Base-by-base conservation (phyloP, 495 filamentous ascomycete species). In the Penicillium longicatenatum region DNA sequence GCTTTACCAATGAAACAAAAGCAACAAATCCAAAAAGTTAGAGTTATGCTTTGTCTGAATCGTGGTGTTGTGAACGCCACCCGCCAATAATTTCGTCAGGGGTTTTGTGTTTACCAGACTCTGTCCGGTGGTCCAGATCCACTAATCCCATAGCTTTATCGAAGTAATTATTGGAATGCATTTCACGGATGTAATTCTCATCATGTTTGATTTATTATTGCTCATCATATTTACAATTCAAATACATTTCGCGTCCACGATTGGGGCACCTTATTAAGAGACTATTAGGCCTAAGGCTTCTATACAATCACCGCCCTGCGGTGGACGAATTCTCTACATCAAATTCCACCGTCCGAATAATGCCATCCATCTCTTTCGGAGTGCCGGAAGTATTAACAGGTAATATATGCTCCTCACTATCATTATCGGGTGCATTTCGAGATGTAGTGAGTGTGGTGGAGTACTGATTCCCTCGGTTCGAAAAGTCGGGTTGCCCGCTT, bases 331-430 rank as follows among this genome's bases (percentile, higher is more conserved):
- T 66, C 45, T 70, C 61, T 45, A 73, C 59, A 44, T 73, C 63
- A 41, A 73, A 71, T 44, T 71, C 68, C 12, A 73, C 63, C 2
- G 70, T 73, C 14, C 61, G 68, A 30, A 71, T 50, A 26, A 73
- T 73, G 6, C 68, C 70, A 39, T 54, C 55, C 22, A 21, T 19
- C 22, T 66, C 65, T 33, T 41, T 65, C 22, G 54, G 46, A 52
- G 17, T 37, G 17, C 21, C 45, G 17, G 39, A 39, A 9, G 21
- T 26, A 4, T 39, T 31, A 8, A 44, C 2, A 5, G 61, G 44
- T 6, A 73, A 59, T 8, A 73, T 71, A 17, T 68, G 60, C 45
- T 71, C 66, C 50, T 65, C 68, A 17, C 70, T 73, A 17, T 60
- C 63, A 31, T 69, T 68, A 44, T 64, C 65, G 1, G 54, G 24